Base-by-base conservation (phyloP, 139 green algal genomes). In the Zygnema cylindricum region DNA sequence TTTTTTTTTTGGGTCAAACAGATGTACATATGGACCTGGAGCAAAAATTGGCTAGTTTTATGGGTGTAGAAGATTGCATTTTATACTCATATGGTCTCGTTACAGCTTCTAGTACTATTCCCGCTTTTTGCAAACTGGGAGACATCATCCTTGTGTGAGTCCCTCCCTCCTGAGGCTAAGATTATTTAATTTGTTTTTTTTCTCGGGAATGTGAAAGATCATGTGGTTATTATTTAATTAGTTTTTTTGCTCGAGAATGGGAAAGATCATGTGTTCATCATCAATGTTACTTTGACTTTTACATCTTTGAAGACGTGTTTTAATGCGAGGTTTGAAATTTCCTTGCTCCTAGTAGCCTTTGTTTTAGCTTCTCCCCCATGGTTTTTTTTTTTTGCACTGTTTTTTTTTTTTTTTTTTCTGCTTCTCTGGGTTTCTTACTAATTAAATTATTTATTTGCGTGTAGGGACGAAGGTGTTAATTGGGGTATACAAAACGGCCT, bases 41-140 rank as follows among this genome's bases (percentile, higher is more conserved):
- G 89, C 89, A 95, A 55, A 84, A 93, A 2, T 79, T 99, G 30
- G 93, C 95, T 0, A 25, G 83, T 21, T 98, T 98, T 92, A 95
- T 98, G 92, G 94, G 94, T 33, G 94, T 90, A 1, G 87, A 97
- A 69, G 95, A 98, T 76, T 93, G 91, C 75, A 98, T 98, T 87
- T 92, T 99, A 35, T 99, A 99, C 88, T 95, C 94, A 0, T 99
- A 98, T 81, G 97, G 98, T 89, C 93, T 98, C 21, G 95, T 96
- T 76, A 99, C 97, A 0, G 86, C 96, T 32, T 90, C 96, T 33
- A 96, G 90, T 77, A 93, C 98, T 55, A 96, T 99, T 77, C 97
- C 98, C 16, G 95, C 97, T 1, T 98, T 98, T 93, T 95, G 95
- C 55, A 97, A 96, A 84, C 88, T 89, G 1, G 95, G 95, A 43